phyloP scores from a whole-genome alignment of 805 yeast species.

The Saccharomycopsis amapae region DNA sequence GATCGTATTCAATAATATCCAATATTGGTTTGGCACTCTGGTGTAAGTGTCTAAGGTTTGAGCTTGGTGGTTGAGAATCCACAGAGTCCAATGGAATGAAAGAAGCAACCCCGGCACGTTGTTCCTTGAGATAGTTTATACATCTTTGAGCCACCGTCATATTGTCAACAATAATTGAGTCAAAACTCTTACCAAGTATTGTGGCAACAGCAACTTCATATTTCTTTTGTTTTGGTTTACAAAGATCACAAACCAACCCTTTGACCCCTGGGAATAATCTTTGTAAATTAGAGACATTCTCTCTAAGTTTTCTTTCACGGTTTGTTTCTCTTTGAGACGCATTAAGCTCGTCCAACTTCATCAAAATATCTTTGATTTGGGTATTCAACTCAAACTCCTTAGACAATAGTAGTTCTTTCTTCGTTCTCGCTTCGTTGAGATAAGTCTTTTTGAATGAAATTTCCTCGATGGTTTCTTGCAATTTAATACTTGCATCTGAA shows the following conservation, averaged over 20 bases:
- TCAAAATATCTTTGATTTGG: conserved; percentile 51
- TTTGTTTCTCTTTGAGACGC: conserved; percentile 72
- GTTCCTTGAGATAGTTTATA: conserved; percentile 73
- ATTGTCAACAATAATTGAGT: conserved; percentile 77
- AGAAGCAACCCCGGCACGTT: conserved; percentile 76
- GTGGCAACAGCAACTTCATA: conserved; percentile 72
- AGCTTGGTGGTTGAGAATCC: conserved; percentile 45
- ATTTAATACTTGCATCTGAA: conserved; percentile 25
- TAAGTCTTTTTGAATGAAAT: conserved; percentile 35
- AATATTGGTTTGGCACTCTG: conserved; percentile 55
- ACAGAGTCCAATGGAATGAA: conserved; percentile 86
- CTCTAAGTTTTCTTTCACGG: conserved; percentile 62
- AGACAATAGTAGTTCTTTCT: conserved; percentile 32
- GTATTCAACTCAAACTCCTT: conserved; percentile 58
- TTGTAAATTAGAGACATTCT: conserved; percentile 61
- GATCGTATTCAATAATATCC: conserved; percentile 69
- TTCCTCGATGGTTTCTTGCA: conserved; percentile 27
- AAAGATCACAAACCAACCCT: conserved; percentile 74
- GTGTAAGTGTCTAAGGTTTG: conserved; percentile 46
- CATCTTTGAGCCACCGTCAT: conserved; percentile 64
- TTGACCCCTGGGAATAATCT: conserved; percentile 78
- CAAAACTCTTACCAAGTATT: conserved; percentile 69
- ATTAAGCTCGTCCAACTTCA: conserved; percentile 60
- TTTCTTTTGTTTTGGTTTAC: conserved; percentile 66
- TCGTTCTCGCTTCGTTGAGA: conserved; percentile 35